Percentiles rank a stretch among this genome's conserved stretches.
Conservation (phyloP, 140 eudicot species). For the Oenanthe javanica region DNA sequence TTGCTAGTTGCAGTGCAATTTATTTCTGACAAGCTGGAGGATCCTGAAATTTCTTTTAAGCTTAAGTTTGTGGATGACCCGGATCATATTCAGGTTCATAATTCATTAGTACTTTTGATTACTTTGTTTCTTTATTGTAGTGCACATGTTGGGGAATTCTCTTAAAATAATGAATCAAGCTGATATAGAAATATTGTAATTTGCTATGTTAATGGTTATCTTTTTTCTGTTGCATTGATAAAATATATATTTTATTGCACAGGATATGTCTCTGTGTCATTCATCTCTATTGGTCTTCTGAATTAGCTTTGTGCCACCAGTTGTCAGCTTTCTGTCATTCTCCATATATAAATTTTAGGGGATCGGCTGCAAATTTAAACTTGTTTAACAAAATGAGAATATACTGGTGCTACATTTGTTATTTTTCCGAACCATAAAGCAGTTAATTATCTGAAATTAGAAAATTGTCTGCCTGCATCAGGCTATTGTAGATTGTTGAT, state of each 20-base stretch:
- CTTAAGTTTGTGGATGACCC: slow-evolving; percentile 60
- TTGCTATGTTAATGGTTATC: not conserved
- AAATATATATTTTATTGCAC: not conserved
- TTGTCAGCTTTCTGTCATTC: not conserved
- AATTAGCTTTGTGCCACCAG: not conserved
- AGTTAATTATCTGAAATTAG: not conserved
- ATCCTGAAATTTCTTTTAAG: slow-evolving; percentile 79
- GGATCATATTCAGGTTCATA: slow-evolving; percentile 55
- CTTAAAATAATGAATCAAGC: not conserved
- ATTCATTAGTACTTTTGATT: not conserved
- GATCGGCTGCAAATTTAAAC: not conserved
- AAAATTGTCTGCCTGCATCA: not conserved
- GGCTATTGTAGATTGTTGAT: not conserved
- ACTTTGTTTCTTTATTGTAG: not conserved
- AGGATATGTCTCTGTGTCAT: not conserved
- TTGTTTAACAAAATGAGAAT: not conserved
- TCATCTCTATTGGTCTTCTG: not conserved
- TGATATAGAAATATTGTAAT: not conserved
- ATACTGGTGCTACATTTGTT: not conserved
- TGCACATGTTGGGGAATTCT: not conserved
- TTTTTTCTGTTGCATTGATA: not conserved
- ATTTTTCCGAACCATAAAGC: not conserved
- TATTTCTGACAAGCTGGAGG: slow-evolving; percentile 56
- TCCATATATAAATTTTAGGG: not conserved
- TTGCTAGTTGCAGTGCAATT: slow-evolving; percentile 59